Conservation (phyloP, 331 rosid genomes). For the Spiraea crenata region DNA sequence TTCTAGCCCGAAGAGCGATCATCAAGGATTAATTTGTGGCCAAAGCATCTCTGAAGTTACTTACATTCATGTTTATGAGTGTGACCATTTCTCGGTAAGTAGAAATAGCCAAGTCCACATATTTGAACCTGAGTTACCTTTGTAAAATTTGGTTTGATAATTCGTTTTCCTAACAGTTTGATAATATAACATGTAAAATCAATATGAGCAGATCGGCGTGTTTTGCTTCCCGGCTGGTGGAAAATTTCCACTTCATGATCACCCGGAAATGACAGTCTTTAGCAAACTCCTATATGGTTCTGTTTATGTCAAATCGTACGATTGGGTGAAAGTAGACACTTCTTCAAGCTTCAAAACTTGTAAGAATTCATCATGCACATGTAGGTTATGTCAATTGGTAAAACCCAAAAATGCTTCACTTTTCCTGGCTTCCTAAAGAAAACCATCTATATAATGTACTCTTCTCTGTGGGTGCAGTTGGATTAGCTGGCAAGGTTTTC, state of each 20-base stretch:
- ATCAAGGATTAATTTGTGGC: conserved; percentile 36
- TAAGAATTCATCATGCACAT: conserved; percentile 13
- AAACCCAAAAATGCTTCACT: too few species aligned
- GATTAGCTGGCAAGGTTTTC: conserved; percentile 43
- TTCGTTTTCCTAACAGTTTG: too few species aligned
- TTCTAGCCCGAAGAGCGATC: conserved; percentile 20
- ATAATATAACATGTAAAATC: background rate
- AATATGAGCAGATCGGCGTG: conserved; percentile 47
- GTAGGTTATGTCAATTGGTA: too few species aligned
- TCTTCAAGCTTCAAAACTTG: conserved; percentile 35
- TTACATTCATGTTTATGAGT: conserved; percentile 64
- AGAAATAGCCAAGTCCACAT: background rate
- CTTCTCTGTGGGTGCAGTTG: conserved; percentile 32
- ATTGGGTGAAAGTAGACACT: conserved; percentile 42
- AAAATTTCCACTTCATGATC: conserved; percentile 64
- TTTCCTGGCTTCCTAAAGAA: too few species aligned
- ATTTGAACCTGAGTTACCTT: background rate
- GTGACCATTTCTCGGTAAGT: conserved; percentile 52
- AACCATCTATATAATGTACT: too few species aligned
- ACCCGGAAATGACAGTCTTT: conserved; percentile 66
- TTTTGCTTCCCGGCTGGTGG: conserved; percentile 60
- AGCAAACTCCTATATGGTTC: conserved; percentile 62
- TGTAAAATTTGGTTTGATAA: background rate
- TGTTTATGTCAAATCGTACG: conserved; percentile 49
- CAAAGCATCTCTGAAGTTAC: conserved; percentile 46